Conservation (phyloP, 768 basidiomycete species). For the Cubamyces lactineus region DNA sequence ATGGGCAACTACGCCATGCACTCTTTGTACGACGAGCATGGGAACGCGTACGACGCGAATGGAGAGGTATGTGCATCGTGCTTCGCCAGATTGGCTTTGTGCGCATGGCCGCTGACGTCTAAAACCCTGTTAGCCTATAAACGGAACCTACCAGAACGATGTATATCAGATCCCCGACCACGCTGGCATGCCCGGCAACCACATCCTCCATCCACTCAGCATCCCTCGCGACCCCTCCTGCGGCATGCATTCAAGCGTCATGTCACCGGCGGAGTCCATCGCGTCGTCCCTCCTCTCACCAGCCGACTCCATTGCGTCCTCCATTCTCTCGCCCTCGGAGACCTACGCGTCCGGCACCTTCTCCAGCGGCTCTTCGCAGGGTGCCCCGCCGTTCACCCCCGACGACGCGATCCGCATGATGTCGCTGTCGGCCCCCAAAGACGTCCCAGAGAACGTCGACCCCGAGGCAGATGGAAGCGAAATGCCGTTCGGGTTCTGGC, state of each 20-base stretch:
- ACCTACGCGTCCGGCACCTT: conserved; percentile 47
- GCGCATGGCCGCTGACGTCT: background rate
- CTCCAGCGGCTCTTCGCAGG: conserved; percentile 48
- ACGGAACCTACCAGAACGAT: conserved; percentile 12
- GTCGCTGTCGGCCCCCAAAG: conserved; percentile 33
- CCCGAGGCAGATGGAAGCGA: conserved; percentile 28
- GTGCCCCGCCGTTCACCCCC: conserved; percentile 55
- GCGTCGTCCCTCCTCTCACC: conserved; percentile 55
- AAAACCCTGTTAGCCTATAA: background rate
- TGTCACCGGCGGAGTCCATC: conserved; percentile 35
- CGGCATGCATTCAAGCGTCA: conserved; percentile 21
- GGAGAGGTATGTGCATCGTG: conserved; percentile 52
- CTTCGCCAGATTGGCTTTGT: conserved; percentile 2
- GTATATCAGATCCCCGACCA: conserved; percentile 18
- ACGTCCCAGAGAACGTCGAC: conserved; percentile 37
- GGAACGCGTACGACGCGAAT: background rate
- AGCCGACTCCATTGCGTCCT: conserved; percentile 39
- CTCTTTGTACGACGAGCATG: conserved; percentile 33
- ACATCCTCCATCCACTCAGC: conserved; percentile 50
- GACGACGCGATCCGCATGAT: conserved; percentile 36
- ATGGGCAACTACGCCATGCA: conserved; percentile 41
- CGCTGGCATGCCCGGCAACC: conserved; percentile 37
- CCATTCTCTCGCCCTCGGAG: conserved; percentile 1
- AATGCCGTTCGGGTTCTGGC: conserved; percentile 35
- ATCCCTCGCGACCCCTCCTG: conserved; percentile 40